A percentile compares a stretch with the other conserved stretches of the same genome.
phyloP scores from a whole-genome alignment of 1,284 basidiomycete genomes.

The Termitomyces sp. region DNA sequence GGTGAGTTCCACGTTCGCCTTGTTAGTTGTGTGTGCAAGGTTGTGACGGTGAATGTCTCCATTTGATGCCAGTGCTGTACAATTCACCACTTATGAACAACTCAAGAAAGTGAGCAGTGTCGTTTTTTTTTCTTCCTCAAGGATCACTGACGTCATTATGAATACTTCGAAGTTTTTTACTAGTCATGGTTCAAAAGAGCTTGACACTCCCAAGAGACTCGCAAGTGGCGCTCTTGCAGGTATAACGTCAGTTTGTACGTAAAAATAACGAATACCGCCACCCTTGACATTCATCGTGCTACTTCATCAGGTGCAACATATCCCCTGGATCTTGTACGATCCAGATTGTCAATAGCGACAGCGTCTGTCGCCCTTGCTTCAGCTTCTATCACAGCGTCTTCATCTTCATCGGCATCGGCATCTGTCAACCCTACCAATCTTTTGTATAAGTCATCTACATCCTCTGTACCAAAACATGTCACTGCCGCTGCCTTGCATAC shows the following conservation, averaged over 20 bases:
- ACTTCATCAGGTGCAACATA: constrained; percentile 72
- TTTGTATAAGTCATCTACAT: constrained; percentile 5
- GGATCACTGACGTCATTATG: constrained; percentile 26
- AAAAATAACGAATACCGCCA: constrained; percentile 2
- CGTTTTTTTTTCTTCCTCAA: constrained; percentile 6
- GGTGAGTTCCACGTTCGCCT: constrained; percentile 31
- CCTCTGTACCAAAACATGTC: constrained; percentile 30
- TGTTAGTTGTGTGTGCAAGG: neutral
- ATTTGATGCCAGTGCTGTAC: constrained; percentile 60
- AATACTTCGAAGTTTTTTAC: constrained; percentile 56
- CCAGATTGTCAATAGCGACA: constrained; percentile 89
- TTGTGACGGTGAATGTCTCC: neutral
- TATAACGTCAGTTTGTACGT: constrained; percentile 81
- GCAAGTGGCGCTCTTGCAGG: constrained; percentile 85
- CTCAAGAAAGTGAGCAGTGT: constrained; percentile 65
- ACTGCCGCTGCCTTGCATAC: constrained; percentile 43
- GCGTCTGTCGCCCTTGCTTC: constrained; percentile 54
- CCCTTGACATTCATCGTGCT: constrained; percentile 3
- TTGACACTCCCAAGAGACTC: constrained; percentile 82
- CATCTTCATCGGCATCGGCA: constrained; percentile 17
- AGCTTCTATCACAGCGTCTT: constrained; percentile 16
- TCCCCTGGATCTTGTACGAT: constrained; percentile 88
- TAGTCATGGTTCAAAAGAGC: constrained; percentile 56
- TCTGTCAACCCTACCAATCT: constrained; percentile 11
- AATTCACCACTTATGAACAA: constrained; percentile 89